A percentile compares a stretch with the other conserved stretches of the same genome.
phyloP scores from a whole-genome alignment of 345 rosid species.

The Erysimum cheiranthoides region DNA sequence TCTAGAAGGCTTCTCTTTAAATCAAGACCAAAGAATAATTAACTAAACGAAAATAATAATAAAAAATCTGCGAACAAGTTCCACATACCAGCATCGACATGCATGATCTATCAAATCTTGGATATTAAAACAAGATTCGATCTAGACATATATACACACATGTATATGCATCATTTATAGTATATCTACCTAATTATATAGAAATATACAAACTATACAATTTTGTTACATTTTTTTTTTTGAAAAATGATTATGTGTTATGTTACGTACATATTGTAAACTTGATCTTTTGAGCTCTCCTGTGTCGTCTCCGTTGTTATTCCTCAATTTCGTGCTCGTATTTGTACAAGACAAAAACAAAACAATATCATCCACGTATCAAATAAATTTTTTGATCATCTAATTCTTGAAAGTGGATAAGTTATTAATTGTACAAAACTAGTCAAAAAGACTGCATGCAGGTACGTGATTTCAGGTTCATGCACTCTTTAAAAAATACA shows the following conservation, averaged over 20 bases:
- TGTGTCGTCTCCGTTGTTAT: not conserved
- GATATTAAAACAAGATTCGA: slow-evolving; percentile 28
- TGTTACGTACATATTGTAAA: not conserved
- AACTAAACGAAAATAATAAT: not conserved
- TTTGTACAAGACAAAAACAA: slow-evolving; percentile 1
- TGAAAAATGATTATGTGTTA: not conserved
- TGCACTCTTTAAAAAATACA: slow-evolving; percentile 31
- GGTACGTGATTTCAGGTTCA: slow-evolving; percentile 41
- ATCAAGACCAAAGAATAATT: slow-evolving; percentile 27
- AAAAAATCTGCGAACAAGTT: slow-evolving; percentile 23
- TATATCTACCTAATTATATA: not conserved
- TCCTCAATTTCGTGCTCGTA: slow-evolving; percentile 5
- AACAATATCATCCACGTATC: slow-evolving; percentile 6
- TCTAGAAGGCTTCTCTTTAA: slow-evolving; percentile 29
- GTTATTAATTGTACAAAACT: not conserved
- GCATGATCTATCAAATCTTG: slow-evolving; percentile 33
- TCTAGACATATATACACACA: not conserved
- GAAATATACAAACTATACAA: not conserved
- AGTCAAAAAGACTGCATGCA: slow-evolving; percentile 31
- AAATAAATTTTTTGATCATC: not conserved
- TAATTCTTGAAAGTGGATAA: not conserved
- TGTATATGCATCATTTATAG: not conserved
- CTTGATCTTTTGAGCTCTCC: not conserved
- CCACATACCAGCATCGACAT: slow-evolving; percentile 33
- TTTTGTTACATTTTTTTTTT: not conserved